Conservation (phyloP, 1,284 basidiomycete genomes). For the Lentinus polychrous region DNA sequence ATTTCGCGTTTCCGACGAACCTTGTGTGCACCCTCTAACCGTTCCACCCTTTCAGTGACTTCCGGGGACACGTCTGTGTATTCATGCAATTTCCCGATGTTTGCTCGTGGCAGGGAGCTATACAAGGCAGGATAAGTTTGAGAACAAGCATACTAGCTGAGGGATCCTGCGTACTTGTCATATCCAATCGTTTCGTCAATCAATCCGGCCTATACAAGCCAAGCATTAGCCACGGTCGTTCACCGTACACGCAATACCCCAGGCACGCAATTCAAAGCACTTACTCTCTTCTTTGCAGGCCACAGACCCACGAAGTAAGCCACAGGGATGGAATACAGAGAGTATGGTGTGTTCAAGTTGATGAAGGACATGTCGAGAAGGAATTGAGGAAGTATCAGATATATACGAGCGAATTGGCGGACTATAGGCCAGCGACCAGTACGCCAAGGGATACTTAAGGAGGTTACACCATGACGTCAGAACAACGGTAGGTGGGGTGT, state of each 20-base stretch:
- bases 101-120: neutral
- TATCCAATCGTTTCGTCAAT: conserved; percentile 2
- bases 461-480: too few relatives aligned
- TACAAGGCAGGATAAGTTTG: neutral
- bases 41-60: neutral
- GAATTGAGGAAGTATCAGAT: too few relatives aligned
- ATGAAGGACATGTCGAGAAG: too few relatives aligned
- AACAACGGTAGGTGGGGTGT: too few relatives aligned
- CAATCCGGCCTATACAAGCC: conserved; percentile 1
- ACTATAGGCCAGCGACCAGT: too few relatives aligned
- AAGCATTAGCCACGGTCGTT: too few relatives aligned
- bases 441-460: too few relatives aligned
- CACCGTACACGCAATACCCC: too few relatives aligned
- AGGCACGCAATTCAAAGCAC: neutral
- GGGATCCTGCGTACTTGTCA: conserved; percentile 1
- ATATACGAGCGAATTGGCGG: too few relatives aligned
- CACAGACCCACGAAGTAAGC: conserved; percentile 3
- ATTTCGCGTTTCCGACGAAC: neutral
- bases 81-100: conserved; percentile 2
- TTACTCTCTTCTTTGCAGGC: conserved; percentile 4
- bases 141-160: neutral
- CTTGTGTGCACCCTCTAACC: conserved; percentile 2
- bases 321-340: conserved; percentile 7
- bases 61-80: neutral
- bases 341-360: conserved; percentile 2